Conservation (phyloP, 306 rosid genomes). For the Sindora glabra region DNA sequence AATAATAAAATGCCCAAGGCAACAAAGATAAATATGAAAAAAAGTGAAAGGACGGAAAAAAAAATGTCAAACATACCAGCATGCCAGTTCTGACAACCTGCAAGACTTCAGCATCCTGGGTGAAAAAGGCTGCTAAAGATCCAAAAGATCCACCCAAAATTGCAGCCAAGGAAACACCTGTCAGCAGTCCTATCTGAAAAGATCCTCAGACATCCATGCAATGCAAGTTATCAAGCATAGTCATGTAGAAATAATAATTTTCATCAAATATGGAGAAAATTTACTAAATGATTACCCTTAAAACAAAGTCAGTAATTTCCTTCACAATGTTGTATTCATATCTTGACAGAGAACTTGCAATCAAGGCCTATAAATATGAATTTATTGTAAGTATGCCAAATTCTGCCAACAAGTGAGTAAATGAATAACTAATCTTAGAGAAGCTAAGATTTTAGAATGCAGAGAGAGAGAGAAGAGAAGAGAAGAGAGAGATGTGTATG, state of each 20-base stretch:
- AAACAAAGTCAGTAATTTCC: conserved; percentile 51
- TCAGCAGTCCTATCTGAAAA: conserved; percentile 69
- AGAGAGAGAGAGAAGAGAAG: too few species aligned
- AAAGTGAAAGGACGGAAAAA: conserved; percentile 5
- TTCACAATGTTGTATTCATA: conserved; percentile 66
- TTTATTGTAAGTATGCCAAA: conserved; percentile 9
- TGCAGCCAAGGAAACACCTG: conserved; percentile 59
- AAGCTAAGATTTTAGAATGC: not conserved
- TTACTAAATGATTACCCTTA: conserved; percentile 37
- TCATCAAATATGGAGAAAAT: not conserved
- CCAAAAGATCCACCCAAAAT: conserved; percentile 75
- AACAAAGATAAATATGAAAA: not conserved
- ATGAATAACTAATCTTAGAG: not conserved
- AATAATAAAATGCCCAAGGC: conserved; percentile 5
- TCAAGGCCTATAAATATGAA: conserved; percentile 54
- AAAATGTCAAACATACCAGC: conserved; percentile 50
- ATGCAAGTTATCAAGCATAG: conserved; percentile 15
- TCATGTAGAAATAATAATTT: not conserved
- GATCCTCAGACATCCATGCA: too few species aligned
- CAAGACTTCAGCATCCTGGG: conserved; percentile 75
- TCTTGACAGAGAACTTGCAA: conserved; percentile 81
- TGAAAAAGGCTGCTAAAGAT: conserved; percentile 71
- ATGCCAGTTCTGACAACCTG: conserved; percentile 58
- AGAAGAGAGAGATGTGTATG: too few species aligned
- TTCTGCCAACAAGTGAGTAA: not conserved